These are phyloP conservation scores for Neoboletus brunneissimus DNA, from an alignment of 768 basidiomycete species.

Conservation along the genomic window DNA sequence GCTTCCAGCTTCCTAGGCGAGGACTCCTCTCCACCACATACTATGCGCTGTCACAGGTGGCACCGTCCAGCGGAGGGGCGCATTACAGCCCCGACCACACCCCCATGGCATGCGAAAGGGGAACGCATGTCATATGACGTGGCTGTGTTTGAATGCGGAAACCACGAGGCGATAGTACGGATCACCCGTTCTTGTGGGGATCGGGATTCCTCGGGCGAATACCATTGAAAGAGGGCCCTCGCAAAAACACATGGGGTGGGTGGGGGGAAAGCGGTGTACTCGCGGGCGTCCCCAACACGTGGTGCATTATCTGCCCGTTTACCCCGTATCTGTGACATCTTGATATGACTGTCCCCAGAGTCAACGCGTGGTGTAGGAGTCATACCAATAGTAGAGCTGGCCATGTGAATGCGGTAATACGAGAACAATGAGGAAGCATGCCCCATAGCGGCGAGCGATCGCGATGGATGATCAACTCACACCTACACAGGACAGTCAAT, in stretches of 20 bases:
- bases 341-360: neutral
- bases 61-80: constrained; percentile 1
- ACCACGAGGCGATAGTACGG: constrained; percentile 18
- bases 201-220: constrained; percentile 17
- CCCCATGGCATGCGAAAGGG: neutral
- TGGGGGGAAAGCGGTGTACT: neutral
- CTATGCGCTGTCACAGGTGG: neutral
- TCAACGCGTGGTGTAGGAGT: neutral
- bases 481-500: constrained; percentile 12
- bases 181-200: neutral
- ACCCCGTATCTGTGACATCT: neutral
- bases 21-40: neutral
- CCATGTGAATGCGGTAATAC: constrained; percentile 5
- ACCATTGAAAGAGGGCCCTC: neutral
- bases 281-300: constrained; percentile 7
- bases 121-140: constrained; percentile 4
- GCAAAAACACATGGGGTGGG: neutral
- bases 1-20: neutral
- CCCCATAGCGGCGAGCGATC: constrained; percentile 10
- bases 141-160: constrained; percentile 10
- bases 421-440: constrained; percentile 20
- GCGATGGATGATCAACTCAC: constrained; percentile 4
- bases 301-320: neutral
- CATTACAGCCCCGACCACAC: neutral
- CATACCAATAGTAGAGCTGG: neutral